phyloP scores from a whole-genome alignment of 306 rosid genomes.

The Ochetophila trinervis region DNA sequence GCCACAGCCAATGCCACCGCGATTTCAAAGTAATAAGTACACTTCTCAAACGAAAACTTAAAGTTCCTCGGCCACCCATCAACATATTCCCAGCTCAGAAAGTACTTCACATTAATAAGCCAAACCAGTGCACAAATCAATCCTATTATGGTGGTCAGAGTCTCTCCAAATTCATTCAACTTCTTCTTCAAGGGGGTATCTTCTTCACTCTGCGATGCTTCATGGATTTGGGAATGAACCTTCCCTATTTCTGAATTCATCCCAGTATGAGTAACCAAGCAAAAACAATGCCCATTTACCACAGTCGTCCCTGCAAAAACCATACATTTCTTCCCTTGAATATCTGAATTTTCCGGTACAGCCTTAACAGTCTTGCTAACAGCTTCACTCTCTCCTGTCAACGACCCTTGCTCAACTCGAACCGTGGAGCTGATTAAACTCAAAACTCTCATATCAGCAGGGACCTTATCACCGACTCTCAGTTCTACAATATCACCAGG shows the following conservation, averaged over 20 bases:
- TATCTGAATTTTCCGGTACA: conserved; percentile 39
- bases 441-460: conserved; percentile 47
- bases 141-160: conserved; percentile 43
- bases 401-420: conserved; percentile 48
- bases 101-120: conserved; percentile 51
- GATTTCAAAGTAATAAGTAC: conserved; percentile 50
- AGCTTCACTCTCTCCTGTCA: conserved; percentile 56
- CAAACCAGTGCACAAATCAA: conserved; percentile 43
- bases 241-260: conserved; percentile 74
- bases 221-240: conserved; percentile 77
- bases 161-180: conserved; percentile 48
- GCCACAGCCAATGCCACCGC: conserved; percentile 60
- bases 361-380: conserved; percentile 43
- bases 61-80: conserved; percentile 45
- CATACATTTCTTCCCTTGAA: conserved; percentile 51
- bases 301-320: conserved; percentile 71
- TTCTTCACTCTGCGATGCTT: conserved; percentile 54
- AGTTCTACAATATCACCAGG: conserved; percentile 65
- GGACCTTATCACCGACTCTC: conserved; percentile 48
- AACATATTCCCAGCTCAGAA: conserved; percentile 45
- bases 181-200: conserved; percentile 85
- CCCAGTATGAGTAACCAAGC: conserved; percentile 68
- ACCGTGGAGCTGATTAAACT: conserved; percentile 43
- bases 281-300: conserved; percentile 68
- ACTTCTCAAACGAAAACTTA: conserved; percentile 52